A percentile compares a stretch with the other conserved stretches of the same genome.
These are phyloP conservation scores for Phytophthora litchii DNA, from an alignment of 352 stramenopile genomes.

Conservation along the genomic window DNA sequence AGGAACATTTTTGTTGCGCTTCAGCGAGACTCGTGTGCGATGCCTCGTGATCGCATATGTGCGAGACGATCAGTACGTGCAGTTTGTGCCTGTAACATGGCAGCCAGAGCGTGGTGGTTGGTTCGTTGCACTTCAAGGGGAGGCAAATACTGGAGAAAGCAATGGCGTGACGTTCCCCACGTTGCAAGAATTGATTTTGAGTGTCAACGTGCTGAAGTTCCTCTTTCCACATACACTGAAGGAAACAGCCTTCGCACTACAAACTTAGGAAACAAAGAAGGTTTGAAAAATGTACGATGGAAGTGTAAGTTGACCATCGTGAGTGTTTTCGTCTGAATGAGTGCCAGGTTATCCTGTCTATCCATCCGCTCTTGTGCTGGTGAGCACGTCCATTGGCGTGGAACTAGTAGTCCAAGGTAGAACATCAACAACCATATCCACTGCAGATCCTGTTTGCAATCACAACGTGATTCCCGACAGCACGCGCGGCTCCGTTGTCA, in stretches of 20 bases:
- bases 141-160: slow-evolving; percentile 22
- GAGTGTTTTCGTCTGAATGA: background rate
- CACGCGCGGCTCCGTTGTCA: background rate
- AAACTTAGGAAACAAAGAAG: slow-evolving; percentile 10
- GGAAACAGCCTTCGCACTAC: slow-evolving; percentile 57
- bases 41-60: slow-evolving; percentile 82
- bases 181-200: slow-evolving; percentile 76
- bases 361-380: background rate
- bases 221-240: slow-evolving; percentile 85
- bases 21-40: slow-evolving; percentile 72
- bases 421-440: background rate
- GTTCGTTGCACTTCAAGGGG: slow-evolving; percentile 68
- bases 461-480: background rate
- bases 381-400: background rate
- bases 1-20: slow-evolving; percentile 80
- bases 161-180: slow-evolving; percentile 63
- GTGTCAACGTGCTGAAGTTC: slow-evolving; percentile 79
- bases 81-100: slow-evolving; percentile 80
- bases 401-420: too few species aligned
- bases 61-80: slow-evolving; percentile 58
- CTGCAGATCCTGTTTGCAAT: background rate
- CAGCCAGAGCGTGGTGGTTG: slow-evolving; percentile 45
- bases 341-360: background rate
- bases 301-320: background rate
- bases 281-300: slow-evolving; percentile 3